Evolutionary conservation across 192 early-diverging fungal species (phyloP).

Genomic region (Spinellus fusiger): DNA sequence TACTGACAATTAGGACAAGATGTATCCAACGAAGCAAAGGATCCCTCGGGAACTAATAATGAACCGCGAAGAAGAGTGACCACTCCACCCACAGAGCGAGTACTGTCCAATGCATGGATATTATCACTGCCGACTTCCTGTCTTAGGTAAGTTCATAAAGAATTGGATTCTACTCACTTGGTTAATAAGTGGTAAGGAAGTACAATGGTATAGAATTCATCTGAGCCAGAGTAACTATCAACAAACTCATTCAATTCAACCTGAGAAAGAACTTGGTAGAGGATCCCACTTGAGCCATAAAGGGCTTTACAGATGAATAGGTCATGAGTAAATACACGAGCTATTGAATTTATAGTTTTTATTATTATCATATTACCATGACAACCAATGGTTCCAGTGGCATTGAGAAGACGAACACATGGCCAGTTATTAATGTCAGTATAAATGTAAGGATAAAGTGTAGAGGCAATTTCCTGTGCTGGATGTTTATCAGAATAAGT

Average conservation of each 20-base stretch:
- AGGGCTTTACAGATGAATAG: slow-evolving; percentile 28
- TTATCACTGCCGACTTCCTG: slow-evolving; percentile 35
- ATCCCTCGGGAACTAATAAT: slow-evolving; percentile 3
- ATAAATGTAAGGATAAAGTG: slow-evolving; percentile 37
- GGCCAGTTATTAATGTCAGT: slow-evolving; percentile 41
- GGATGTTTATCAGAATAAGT: no score
- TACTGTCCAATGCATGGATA: slow-evolving; percentile 33
- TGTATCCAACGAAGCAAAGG: slow-evolving; percentile 47
- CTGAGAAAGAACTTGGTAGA: slow-evolving; percentile 44
- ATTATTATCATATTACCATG: slow-evolving; percentile 38
- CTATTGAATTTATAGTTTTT: not conserved
- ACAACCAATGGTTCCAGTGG: slow-evolving; percentile 52
- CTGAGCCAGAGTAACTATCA: slow-evolving; percentile 8
- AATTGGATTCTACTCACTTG: slow-evolving; percentile 30
- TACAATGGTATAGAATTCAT: slow-evolving; percentile 50
- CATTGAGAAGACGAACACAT: slow-evolving; percentile 53
- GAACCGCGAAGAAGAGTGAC: slow-evolving; percentile 40
- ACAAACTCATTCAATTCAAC: slow-evolving; percentile 47
- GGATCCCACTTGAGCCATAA: slow-evolving; percentile 43
- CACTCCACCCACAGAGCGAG: slow-evolving; percentile 50
- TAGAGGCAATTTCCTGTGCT: slow-evolving; percentile 31
- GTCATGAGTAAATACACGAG: not conserved
- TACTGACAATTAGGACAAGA: slow-evolving; percentile 65
- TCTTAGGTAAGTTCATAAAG: not conserved
- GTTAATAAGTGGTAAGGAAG: slow-evolving; percentile 57